A percentile compares a stretch with the other conserved stretches of the same genome.
Evolutionary conservation across 345 rosid genomes (phyloP).

Genomic region (Heritiera fomes): DNA sequence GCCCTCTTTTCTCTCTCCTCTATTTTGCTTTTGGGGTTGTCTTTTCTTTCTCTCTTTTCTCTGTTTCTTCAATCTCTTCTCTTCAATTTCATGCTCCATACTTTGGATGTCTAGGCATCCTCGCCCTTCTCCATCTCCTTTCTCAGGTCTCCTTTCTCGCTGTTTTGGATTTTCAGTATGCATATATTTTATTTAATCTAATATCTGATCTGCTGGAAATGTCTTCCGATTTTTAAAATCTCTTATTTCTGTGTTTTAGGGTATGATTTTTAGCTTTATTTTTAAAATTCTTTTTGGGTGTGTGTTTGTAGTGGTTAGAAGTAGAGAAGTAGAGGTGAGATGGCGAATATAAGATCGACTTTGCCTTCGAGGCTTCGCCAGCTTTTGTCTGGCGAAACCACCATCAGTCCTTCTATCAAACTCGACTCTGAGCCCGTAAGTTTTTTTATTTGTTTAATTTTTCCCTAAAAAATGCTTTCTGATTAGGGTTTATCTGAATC

Average conservation of each 20-base stretch:
- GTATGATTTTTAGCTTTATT: not conserved
- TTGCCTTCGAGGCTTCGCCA: constrained; percentile 89
- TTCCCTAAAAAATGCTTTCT: not conserved
- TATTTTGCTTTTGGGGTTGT: constrained; percentile 43
- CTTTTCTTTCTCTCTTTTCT: constrained; percentile 28
- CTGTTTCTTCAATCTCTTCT: constrained; percentile 12
- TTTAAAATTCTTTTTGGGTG: not conserved
- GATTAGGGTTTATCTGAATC: constrained; percentile 4
- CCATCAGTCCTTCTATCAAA: constrained; percentile 71
- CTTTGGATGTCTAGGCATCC: constrained; percentile 44
- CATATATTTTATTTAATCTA: not conserved
- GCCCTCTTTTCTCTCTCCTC: constrained; percentile 2
- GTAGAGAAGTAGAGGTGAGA: constrained; percentile 49
- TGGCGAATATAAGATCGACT: constrained; percentile 83
- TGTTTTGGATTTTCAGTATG: not conserved
- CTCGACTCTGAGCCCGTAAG: constrained; percentile 91
- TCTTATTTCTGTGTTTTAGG: constrained; percentile 16
- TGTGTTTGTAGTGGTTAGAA: constrained; percentile 34
- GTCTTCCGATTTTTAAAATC: not conserved
- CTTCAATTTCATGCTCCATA: constrained; percentile 18
- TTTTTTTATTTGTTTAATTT: constrained; percentile 12
- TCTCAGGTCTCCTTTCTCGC: constrained; percentile 32
- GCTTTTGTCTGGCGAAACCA: constrained; percentile 84
- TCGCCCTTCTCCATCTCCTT: constrained; percentile 26
- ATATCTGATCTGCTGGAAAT: constrained; percentile 34